A percentile compares a stretch with the other conserved stretches of the same genome.
Conservation (phyloP, 164 flowering plant genomes). For the Warburgia ugandensis region DNA sequence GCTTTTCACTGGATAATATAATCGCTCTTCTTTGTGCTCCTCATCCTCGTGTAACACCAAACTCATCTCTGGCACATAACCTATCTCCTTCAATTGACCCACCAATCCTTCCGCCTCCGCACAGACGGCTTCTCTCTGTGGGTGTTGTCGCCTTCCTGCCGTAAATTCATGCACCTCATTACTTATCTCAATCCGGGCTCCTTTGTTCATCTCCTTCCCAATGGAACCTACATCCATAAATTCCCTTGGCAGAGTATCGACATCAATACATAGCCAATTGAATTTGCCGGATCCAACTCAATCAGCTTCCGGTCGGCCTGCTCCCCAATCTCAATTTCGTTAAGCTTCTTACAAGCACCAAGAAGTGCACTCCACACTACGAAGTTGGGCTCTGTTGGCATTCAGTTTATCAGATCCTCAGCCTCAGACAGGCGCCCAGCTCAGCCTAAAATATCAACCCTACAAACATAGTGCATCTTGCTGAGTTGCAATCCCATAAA, state of each 20-base stretch:
- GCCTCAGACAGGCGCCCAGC: conserved; percentile 56
- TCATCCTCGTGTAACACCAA: conserved; percentile 25
- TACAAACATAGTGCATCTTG: conserved; percentile 73
- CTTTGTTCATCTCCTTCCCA: conserved; percentile 47
- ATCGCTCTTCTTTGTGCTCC: conserved; percentile 31
- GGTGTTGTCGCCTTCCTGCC: conserved; percentile 49
- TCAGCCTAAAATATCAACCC: conserved; percentile 70
- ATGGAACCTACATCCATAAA: no score
- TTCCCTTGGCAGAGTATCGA: conserved; percentile 33
- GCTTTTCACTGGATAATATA: conserved; percentile 66
- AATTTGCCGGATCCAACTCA: conserved; percentile 50
- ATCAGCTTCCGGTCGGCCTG: conserved; percentile 38
- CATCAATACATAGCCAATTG: conserved; percentile 53
- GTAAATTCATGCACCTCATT: conserved; percentile 63
- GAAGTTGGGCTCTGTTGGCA: conserved; percentile 65
- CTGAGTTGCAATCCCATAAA: conserved; percentile 43
- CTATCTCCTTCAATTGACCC: conserved; percentile 34
- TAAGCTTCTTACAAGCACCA: conserved; percentile 62
- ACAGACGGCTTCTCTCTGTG: conserved; percentile 32
- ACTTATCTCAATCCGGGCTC: conserved; percentile 66
- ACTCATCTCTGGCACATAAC: conserved; percentile 58
- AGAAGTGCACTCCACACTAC: conserved; percentile 72
- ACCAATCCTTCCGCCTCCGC: conserved; percentile 28
- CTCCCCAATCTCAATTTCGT: conserved; percentile 41
- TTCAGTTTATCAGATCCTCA: conserved; percentile 33